Percentiles rank a stretch among this genome's conserved stretches.
Evolutionary conservation across 2,329 filamentous ascomycete genomes (phyloP).

Genomic region (Penicillium vulpinum): DNA sequence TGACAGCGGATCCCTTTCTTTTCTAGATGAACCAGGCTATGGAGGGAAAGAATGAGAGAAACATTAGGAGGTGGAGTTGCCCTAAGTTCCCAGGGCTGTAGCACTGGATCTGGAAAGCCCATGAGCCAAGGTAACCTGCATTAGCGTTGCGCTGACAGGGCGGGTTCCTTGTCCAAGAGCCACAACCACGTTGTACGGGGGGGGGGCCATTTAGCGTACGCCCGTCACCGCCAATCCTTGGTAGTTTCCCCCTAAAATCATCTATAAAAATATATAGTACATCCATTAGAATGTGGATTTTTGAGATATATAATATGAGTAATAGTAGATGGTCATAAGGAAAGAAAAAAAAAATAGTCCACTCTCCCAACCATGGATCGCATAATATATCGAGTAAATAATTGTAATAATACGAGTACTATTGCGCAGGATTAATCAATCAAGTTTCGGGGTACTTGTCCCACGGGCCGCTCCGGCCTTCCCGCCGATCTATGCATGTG

Average conservation of each 20-base stretch:
- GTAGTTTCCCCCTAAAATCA: background rate
- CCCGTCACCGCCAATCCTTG: slow-evolving; percentile 18
- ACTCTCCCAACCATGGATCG: background rate
- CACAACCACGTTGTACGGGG: slow-evolving; percentile 29
- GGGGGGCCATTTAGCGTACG: slow-evolving; percentile 2
- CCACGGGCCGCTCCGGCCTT: slow-evolving; percentile 32
- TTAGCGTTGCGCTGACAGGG: slow-evolving; percentile 36
- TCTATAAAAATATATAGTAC: background rate
- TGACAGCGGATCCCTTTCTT: slow-evolving; percentile 18
- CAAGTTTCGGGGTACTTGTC: slow-evolving; percentile 26
- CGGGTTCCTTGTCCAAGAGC: slow-evolving; percentile 25
- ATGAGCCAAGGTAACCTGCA: slow-evolving; percentile 39
- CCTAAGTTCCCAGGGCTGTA: slow-evolving; percentile 39
- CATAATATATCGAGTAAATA: background rate
- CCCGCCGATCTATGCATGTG: slow-evolving; percentile 33
- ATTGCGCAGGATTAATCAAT: slow-evolving; percentile 16
- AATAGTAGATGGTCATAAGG: background rate
- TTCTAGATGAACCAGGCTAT: background rate
- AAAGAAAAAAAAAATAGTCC: background rate
- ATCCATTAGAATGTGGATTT: background rate
- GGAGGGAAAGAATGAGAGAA: slow-evolving; percentile 9
- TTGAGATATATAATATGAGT: background rate
- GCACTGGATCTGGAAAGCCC: slow-evolving; percentile 34
- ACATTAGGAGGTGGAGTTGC: slow-evolving; percentile 24
- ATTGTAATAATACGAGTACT: slow-evolving; percentile 13